Evolutionary conservation across 1,284 basidiomycete species (phyloP).

Genomic region (Kwoniella shivajii): DNA sequence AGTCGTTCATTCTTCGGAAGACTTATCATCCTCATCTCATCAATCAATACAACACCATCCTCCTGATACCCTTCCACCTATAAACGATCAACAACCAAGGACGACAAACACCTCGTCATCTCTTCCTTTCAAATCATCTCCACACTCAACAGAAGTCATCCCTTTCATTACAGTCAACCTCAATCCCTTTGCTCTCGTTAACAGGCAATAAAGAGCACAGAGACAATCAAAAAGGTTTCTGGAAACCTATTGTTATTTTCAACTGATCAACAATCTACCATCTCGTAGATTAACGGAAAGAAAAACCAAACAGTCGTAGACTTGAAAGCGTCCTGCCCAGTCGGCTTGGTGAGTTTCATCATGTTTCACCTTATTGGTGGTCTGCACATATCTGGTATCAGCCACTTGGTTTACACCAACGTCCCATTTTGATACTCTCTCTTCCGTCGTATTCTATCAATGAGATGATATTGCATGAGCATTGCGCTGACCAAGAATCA

Average conservation of each 20-base stretch:
- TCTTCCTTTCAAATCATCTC: background rate
- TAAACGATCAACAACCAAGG: background rate
- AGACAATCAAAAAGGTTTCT: slow-evolving; percentile 3
- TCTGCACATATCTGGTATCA: background rate
- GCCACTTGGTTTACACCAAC: no score
- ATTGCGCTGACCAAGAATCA: slow-evolving; percentile 5
- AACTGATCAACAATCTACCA: background rate
- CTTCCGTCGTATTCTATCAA: background rate
- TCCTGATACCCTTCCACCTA: background rate
- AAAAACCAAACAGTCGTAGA: background rate
- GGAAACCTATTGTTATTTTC: slow-evolving; percentile 3
- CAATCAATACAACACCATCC: background rate
- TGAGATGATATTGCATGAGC: background rate
- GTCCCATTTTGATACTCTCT: no score
- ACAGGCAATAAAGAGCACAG: no score
- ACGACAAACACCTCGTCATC: slow-evolving; percentile 1
- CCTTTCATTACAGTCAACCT: slow-evolving; percentile 5
- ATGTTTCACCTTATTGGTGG: slow-evolving; percentile 8
- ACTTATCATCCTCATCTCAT: background rate
- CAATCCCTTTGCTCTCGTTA: background rate
- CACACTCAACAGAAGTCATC: slow-evolving; percentile 2
- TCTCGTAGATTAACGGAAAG: background rate
- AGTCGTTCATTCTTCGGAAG: no score
- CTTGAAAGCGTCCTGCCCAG: slow-evolving; percentile 6
- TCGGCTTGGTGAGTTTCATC: slow-evolving; percentile 11